Evolutionary conservation across 129 eudicot species (phyloP).

Genomic region (Flaveria linearis): DNA sequence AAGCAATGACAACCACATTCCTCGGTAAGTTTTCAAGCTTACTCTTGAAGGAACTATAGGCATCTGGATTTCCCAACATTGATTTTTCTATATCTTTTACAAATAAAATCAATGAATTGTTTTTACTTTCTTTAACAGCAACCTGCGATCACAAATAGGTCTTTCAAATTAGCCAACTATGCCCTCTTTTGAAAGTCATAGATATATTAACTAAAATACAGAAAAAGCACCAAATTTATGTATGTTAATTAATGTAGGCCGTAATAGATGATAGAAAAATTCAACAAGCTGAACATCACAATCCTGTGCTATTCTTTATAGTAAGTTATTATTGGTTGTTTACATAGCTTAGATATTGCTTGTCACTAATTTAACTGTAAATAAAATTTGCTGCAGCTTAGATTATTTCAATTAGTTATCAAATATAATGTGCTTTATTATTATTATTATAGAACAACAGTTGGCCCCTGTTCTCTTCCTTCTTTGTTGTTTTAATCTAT

Average conservation of each 20-base stretch:
- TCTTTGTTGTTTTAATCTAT: neutral
- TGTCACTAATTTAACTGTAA: neutral
- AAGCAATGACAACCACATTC: constrained; percentile 74
- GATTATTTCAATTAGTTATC: neutral
- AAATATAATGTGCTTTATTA: neutral
- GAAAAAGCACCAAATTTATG: neutral
- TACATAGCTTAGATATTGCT: neutral
- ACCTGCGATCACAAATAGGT: constrained; percentile 47
- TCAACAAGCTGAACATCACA: neutral
- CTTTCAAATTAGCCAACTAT: neutral
- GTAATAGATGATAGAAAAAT: neutral
- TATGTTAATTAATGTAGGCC: neutral
- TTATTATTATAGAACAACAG: neutral
- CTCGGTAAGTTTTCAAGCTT: constrained; percentile 76
- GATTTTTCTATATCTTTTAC: constrained; percentile 90
- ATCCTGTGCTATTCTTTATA: neutral
- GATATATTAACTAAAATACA: neutral
- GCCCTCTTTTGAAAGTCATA: neutral
- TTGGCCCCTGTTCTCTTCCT: neutral
- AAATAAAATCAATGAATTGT: constrained; percentile 58
- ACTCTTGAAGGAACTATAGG: constrained; percentile 62
- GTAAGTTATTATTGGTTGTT: neutral
- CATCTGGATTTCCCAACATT: constrained; percentile 71
- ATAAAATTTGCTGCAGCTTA: neutral
- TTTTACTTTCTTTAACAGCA: constrained; percentile 68